Percentiles rank a stretch among this genome's conserved stretches.
These are phyloP conservation scores for Neopestalotiopsis sp. DNA, from an alignment of 2,329 filamentous ascomycete genomes.

Conservation along the genomic window DNA sequence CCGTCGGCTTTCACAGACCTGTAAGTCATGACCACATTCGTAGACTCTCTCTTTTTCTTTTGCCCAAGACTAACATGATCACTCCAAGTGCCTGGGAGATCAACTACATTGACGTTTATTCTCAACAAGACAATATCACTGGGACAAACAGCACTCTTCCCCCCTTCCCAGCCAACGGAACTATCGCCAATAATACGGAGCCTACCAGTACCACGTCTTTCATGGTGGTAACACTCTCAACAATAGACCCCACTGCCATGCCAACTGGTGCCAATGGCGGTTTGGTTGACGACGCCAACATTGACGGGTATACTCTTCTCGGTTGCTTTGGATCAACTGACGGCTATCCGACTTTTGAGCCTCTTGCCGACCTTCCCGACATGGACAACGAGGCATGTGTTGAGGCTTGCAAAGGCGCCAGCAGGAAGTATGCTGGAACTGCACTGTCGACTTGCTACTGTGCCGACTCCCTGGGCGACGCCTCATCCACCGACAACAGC, in stretches of 20 bases:
- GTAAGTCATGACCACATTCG: conserved; percentile 28
- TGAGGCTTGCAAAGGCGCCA: conserved; percentile 35
- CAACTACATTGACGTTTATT: conserved; percentile 56
- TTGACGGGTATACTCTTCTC: conserved; percentile 29
- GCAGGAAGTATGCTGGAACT: conserved; percentile 44
- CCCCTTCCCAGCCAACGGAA: background rate
- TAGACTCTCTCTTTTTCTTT: background rate
- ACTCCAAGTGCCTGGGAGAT: conserved; percentile 54
- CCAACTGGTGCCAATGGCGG: conserved; percentile 25
- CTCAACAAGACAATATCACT: conserved; percentile 19
- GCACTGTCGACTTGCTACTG: conserved; percentile 50
- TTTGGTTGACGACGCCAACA: conserved; percentile 22
- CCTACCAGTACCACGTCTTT: conserved; percentile 17
- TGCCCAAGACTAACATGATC: conserved; percentile 10
- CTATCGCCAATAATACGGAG: background rate
- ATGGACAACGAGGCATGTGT: conserved; percentile 49
- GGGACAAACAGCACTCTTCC: conserved; percentile 6
- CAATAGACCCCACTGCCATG: conserved; percentile 24
- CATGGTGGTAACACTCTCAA: conserved; percentile 29
- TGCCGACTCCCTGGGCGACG: conserved; percentile 44
- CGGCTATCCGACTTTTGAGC: conserved; percentile 41
- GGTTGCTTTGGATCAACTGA: conserved; percentile 47
- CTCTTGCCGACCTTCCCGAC: conserved; percentile 30
- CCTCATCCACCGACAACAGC: conserved; percentile 39
- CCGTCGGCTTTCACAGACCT: conserved; percentile 47